phyloP scores from a whole-genome alignment of 192 early-diverging fungal genomes.

The Coemansia biformis region DNA sequence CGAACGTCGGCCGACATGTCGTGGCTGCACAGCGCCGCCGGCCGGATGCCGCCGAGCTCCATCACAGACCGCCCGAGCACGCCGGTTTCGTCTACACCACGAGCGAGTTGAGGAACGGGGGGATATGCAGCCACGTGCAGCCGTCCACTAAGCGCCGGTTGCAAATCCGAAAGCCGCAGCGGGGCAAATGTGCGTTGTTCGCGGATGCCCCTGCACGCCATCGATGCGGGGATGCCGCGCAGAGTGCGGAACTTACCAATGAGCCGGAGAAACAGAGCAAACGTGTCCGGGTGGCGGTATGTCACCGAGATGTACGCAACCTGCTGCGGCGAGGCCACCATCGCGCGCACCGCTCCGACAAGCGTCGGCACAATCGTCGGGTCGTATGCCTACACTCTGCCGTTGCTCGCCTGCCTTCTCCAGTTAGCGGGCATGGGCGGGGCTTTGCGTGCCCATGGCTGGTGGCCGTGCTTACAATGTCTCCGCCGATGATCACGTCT shows the following conservation, averaged over 20 bases:
- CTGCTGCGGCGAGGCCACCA: slow-evolving; percentile 33
- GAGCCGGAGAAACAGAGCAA: slow-evolving; percentile 31
- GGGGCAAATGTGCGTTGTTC: too few species aligned
- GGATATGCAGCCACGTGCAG: too few species aligned
- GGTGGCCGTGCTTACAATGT: slow-evolving; percentile 31
- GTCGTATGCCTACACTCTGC: slow-evolving; percentile 43
- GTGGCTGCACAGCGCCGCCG: slow-evolving; percentile 33
- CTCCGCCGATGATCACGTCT: slow-evolving; percentile 48
- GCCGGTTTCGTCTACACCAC: neutral
- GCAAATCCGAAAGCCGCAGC: too few species aligned
- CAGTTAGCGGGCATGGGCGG: too few species aligned
- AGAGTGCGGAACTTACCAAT: slow-evolving; percentile 31
- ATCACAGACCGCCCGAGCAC: slow-evolving; percentile 43
- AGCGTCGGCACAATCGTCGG: slow-evolving; percentile 37
- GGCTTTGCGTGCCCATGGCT: too few species aligned
- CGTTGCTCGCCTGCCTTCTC: too few species aligned
- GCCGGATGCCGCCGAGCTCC: slow-evolving; percentile 28
- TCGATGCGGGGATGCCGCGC: too few species aligned
- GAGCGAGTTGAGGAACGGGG: too few species aligned
- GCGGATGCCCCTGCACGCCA: too few species aligned
- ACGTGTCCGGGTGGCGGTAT: slow-evolving; percentile 38
- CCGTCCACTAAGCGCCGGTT: too few species aligned
- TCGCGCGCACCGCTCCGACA: slow-evolving; percentile 30
- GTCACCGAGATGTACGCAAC: slow-evolving; percentile 39
- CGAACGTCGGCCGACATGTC: slow-evolving; percentile 35